Conservation (phyloP, 768 basidiomycete species). For the Suillus subluteus region DNA sequence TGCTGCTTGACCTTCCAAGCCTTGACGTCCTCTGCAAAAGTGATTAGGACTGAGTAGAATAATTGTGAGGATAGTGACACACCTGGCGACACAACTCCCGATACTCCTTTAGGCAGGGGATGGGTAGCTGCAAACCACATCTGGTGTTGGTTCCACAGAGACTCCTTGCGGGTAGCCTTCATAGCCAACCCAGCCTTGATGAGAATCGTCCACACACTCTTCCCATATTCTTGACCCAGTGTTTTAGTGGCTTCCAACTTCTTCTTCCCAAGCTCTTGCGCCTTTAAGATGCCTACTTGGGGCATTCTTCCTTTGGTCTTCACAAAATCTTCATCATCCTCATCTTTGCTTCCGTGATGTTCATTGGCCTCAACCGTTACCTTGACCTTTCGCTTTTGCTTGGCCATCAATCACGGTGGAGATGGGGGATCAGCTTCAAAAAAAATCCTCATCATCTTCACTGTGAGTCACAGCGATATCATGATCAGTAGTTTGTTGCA, state of each 20-base stretch:
- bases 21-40: background rate
- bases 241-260: background rate
- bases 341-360: background rate
- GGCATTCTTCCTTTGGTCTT: background rate
- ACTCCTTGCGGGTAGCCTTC: constrained; percentile 3
- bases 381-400: background rate
- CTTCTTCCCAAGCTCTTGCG: background rate
- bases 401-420: background rate
- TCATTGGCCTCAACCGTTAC: background rate
- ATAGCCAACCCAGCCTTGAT: constrained; percentile 1
- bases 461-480: background rate
- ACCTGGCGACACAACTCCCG: background rate
- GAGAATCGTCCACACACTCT: background rate
- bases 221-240: background rate
- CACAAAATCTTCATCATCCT: background rate
- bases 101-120: background rate
- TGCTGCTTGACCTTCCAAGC: background rate
- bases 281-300: background rate
- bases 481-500: background rate
- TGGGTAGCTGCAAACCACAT: background rate
- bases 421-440: background rate
- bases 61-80: background rate
- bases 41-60: background rate
- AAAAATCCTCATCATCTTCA: background rate
- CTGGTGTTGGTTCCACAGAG: background rate